These are phyloP conservation scores for Spergularia bocconei DNA, from an alignment of 148 eudicot genomes.

Conservation along the genomic window DNA sequence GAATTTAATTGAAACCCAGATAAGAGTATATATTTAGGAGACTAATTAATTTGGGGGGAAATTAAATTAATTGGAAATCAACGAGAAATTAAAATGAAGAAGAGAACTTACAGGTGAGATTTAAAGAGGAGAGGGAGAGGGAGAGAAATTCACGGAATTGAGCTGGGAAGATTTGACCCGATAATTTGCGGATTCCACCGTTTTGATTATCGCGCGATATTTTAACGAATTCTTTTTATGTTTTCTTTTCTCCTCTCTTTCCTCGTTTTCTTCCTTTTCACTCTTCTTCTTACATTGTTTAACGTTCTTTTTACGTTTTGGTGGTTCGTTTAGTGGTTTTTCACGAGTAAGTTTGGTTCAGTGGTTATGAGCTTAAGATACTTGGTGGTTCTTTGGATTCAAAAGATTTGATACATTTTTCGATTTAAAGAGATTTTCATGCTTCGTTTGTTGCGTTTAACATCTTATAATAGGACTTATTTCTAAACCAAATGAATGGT, in stretches of 20 bases:
- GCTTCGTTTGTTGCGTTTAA: too few relatives aligned
- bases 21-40: too few relatives aligned
- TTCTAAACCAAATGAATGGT: too few relatives aligned
- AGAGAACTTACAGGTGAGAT: conserved; percentile 29
- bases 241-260: not conserved
- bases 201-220: conserved; percentile 29
- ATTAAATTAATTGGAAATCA: not conserved
- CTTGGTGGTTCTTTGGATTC: too few relatives aligned
- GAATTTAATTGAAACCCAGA: too few relatives aligned
- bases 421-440: too few relatives aligned
- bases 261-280: not conserved
- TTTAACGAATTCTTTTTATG: conserved; percentile 12
- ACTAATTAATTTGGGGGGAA: not conserved
- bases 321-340: too few relatives aligned
- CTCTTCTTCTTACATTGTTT: not conserved
- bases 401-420: too few relatives aligned
- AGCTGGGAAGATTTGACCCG: not conserved
- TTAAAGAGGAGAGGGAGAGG: not conserved
- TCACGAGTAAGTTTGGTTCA: too few relatives aligned
- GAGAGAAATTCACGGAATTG: not conserved
- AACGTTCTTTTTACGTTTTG: too few relatives aligned
- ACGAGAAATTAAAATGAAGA: conserved; percentile 13
- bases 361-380: too few relatives aligned
- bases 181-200: conserved; percentile 16
- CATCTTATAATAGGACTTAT: too few relatives aligned